These are phyloP conservation scores for Kitagawia praeruptora DNA, from an alignment of 129 eudicot species.

Conservation along the genomic window DNA sequence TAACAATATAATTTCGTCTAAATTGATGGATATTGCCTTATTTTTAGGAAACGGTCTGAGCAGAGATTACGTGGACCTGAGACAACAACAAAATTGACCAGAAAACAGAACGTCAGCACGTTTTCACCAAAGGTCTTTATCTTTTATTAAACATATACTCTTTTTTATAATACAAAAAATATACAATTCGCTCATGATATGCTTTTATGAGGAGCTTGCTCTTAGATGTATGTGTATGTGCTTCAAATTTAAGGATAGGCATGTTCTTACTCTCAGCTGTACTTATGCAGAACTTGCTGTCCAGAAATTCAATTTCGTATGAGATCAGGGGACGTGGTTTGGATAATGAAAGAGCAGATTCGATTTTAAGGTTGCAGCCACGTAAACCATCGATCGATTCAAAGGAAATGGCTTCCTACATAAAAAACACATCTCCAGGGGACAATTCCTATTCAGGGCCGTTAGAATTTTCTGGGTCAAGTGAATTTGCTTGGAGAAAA, in stretches of 20 bases:
- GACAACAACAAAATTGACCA: slow-evolving; percentile 37
- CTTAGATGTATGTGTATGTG: neutral
- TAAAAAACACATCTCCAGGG: slow-evolving; percentile 58
- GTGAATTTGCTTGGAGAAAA: slow-evolving; percentile 96
- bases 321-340: slow-evolving; percentile 33
- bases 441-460: slow-evolving; percentile 70
- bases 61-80: slow-evolving; percentile 64
- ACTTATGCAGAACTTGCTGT: slow-evolving; percentile 47
- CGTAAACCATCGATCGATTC: slow-evolving; percentile 28
- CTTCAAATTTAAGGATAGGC: neutral
- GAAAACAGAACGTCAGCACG: slow-evolving; percentile 54
- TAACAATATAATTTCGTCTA: too few relatives aligned
- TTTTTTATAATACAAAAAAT: neutral
- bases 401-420: slow-evolving; percentile 47
- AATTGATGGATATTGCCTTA: neutral
- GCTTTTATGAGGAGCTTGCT: neutral
- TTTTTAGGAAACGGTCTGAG: slow-evolving; percentile 50
- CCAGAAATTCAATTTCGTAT: slow-evolving; percentile 25
- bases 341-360: slow-evolving; percentile 31
- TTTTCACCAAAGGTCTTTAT: slow-evolving; percentile 60
- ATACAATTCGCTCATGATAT: neutral
- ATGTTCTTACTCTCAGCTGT: slow-evolving; percentile 4
- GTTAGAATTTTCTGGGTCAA: slow-evolving; percentile 74
- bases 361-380: slow-evolving; percentile 38
- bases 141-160: slow-evolving; percentile 8